Percentiles rank a stretch among this genome's conserved stretches.
phyloP scores from a whole-genome alignment of 2,329 filamentous ascomycete genomes.

The Claviceps pusilla region DNA sequence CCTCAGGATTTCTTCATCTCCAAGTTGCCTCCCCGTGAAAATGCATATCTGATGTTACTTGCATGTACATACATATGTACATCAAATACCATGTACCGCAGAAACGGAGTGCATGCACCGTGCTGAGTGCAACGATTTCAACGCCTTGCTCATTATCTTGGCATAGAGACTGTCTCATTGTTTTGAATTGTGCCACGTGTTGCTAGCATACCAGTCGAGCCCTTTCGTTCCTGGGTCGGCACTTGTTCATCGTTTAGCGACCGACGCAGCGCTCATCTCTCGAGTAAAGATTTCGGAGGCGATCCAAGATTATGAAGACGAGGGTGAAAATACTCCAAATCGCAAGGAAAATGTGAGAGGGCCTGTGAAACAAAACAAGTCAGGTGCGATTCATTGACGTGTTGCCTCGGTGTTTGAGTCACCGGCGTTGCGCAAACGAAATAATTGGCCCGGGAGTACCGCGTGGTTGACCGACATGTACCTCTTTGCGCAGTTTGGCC shows the following conservation, averaged over 20 bases:
- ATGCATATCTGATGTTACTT: background rate
- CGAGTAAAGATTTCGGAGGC: background rate
- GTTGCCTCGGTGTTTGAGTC: conserved; percentile 7
- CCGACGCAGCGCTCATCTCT: background rate
- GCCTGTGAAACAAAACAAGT: background rate
- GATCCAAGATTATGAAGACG: background rate
- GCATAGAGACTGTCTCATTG: background rate
- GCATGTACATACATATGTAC: background rate
- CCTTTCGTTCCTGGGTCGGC: background rate
- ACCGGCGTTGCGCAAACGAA: conserved; percentile 6
- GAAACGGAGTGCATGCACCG: background rate
- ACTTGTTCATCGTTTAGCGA: background rate
- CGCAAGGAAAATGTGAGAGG: background rate
- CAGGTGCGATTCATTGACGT: background rate
- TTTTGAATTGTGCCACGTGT: background rate
- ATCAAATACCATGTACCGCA: background rate
- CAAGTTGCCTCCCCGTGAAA: background rate
- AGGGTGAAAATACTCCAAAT: background rate
- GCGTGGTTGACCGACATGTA: background rate
- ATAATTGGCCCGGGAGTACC: background rate
- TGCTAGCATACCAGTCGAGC: background rate
- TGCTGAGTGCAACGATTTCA: background rate
- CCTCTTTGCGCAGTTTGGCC: conserved; percentile 4
- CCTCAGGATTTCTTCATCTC: background rate
- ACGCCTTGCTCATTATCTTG: background rate